These are phyloP conservation scores for Moesziomyces sp. DNA, from an alignment of 1,284 basidiomycete genomes.

Conservation along the genomic window DNA sequence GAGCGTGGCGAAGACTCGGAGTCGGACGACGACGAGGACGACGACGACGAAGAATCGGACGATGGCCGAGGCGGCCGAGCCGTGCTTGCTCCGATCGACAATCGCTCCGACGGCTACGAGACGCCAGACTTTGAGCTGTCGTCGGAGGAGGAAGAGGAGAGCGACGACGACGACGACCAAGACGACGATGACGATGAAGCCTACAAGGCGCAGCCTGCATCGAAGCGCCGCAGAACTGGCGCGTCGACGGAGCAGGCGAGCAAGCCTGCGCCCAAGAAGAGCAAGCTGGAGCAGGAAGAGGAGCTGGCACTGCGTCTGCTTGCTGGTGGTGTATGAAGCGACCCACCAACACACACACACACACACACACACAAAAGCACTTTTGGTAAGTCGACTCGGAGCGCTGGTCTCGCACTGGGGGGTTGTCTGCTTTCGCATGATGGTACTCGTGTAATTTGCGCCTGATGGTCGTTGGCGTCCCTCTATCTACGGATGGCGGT, in stretches of 20 bases:
- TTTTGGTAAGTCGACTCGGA: conserved; percentile 12
- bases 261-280: conserved; percentile 24
- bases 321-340: conserved; percentile 28
- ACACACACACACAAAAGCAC: background rate
- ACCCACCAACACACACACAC: too few species aligned
- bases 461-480: conserved; percentile 49
- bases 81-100: conserved; percentile 48
- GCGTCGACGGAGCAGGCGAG: background rate
- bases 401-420: background rate
- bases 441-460: conserved; percentile 65
- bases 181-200: conserved; percentile 24
- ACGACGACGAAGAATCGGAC: conserved; percentile 34
- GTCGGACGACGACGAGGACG: conserved; percentile 54
- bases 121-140: conserved; percentile 62
- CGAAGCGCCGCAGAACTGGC: conserved; percentile 31
- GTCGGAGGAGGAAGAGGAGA: conserved; percentile 25
- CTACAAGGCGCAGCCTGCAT: conserved; percentile 12
- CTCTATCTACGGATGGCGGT: conserved; percentile 31
- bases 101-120: conserved; percentile 58
- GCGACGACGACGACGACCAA: conserved; percentile 19
- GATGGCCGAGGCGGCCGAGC: conserved; percentile 69
- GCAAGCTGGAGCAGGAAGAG: conserved; percentile 49
- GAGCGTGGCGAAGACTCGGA: conserved; percentile 68
- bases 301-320: conserved; percentile 52
- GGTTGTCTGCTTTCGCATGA: conserved; percentile 28